These are phyloP conservation scores for Homolaphlyctis polyrhiza DNA, from an alignment of 371 early-diverging fungal species.

Conservation along the genomic window DNA sequence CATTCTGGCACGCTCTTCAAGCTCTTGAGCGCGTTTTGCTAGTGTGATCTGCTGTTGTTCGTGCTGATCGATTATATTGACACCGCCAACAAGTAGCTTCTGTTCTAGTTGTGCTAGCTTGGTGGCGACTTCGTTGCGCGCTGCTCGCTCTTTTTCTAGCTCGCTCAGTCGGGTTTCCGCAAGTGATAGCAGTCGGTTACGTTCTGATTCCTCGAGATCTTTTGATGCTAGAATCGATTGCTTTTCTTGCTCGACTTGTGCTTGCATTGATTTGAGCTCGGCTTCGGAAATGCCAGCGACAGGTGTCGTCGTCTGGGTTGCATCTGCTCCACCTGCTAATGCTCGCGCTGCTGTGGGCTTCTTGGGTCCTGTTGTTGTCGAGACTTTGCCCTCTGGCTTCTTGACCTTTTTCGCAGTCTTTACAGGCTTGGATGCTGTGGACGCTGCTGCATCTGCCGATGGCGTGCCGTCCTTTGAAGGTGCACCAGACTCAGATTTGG, in stretches of 20 bases:
- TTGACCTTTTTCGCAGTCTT: slow-evolving; percentile 5
- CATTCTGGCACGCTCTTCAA: slow-evolving; percentile 37
- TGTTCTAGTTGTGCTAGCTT: slow-evolving; percentile 45
- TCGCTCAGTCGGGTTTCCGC: slow-evolving; percentile 36
- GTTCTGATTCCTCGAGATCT: slow-evolving; percentile 46
- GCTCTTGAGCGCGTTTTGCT: slow-evolving; percentile 31
- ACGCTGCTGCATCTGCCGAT: background rate
- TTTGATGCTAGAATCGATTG: slow-evolving; percentile 38
- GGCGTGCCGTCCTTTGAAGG: slow-evolving; percentile 7
- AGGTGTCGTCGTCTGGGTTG: background rate
- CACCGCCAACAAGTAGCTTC: slow-evolving; percentile 53
- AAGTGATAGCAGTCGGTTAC: slow-evolving; percentile 34
- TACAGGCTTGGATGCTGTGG: slow-evolving; percentile 2
- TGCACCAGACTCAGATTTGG: background rate
- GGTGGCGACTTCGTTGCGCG: slow-evolving; percentile 28
- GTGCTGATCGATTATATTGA: slow-evolving; percentile 44
- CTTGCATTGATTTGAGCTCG: slow-evolving; percentile 38
- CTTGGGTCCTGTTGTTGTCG: background rate
- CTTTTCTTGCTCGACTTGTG: slow-evolving; percentile 43
- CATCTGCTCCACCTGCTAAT: background rate
- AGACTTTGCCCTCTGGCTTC: background rate
- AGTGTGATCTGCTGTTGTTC: slow-evolving; percentile 36
- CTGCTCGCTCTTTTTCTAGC: slow-evolving; percentile 40
- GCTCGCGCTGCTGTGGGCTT: background rate
- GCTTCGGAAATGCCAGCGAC: slow-evolving; percentile 20